These are phyloP conservation scores for Pestalotiopsis sp. DNA, from an alignment of 2,329 filamentous ascomycete genomes.

Conservation along the genomic window DNA sequence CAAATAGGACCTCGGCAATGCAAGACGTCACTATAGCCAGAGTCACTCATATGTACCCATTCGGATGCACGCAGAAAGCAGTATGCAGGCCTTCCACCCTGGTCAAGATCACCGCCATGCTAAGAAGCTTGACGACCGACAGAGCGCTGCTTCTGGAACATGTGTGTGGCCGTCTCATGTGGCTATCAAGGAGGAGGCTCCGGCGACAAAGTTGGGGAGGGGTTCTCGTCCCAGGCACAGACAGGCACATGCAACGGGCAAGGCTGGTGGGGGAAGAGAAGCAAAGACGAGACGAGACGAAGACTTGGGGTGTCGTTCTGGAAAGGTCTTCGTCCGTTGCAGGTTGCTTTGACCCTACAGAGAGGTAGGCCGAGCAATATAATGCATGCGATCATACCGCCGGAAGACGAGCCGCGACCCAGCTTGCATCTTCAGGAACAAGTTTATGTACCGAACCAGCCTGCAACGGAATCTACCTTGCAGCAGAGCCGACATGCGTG, in stretches of 20 bases:
- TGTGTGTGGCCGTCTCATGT: neutral
- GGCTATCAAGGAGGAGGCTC: neutral
- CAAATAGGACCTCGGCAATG: constrained; percentile 2
- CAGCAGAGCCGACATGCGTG: neutral
- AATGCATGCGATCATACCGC: constrained; percentile 1
- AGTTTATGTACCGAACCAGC: constrained; percentile 5
- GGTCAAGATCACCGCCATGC: neutral
- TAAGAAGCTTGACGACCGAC: neutral
- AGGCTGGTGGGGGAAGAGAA: neutral
- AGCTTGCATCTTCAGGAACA: constrained; percentile 2
- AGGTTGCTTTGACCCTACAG: constrained; percentile 1
- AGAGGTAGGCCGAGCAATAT: neutral
- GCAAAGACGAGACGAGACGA: neutral
- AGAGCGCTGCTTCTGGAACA: neutral
- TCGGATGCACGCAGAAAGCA: neutral
- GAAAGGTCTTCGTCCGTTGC: neutral
- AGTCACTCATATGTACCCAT: neutral
- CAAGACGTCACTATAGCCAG: constrained; percentile 5
- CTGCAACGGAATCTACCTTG: constrained; percentile 4
- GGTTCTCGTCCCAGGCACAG: neutral
- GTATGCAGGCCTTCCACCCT: neutral
- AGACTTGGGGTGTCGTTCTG: neutral
- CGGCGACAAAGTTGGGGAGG: neutral
- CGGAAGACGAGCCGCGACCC: neutral
- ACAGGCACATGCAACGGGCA: neutral